These are phyloP conservation scores for Xylaria curta DNA, from an alignment of 495 filamentous ascomycete species.

Conservation along the genomic window DNA sequence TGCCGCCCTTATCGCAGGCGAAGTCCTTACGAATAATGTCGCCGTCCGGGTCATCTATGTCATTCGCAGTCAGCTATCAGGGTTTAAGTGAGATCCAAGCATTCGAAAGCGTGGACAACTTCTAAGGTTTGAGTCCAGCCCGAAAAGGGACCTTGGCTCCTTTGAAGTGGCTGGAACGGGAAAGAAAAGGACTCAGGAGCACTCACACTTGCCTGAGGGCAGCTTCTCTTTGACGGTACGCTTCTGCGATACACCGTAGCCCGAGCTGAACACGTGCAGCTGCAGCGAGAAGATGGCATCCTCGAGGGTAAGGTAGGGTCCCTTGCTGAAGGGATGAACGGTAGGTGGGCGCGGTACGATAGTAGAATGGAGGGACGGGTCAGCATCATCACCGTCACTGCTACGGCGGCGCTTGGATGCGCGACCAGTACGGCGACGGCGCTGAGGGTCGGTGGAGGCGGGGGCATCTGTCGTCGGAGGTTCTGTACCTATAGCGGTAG, in stretches of 20 bases:
- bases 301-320: conserved; percentile 52
- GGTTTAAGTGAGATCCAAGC: not conserved
- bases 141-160: not conserved
- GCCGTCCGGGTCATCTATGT: conserved; percentile 33
- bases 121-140: not conserved
- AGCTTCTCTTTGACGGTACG: conserved; percentile 42
- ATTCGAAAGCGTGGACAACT: not conserved
- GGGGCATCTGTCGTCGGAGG: not conserved
- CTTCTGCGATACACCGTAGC: conserved; percentile 42
- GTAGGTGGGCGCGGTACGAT: conserved; percentile 67
- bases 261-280: conserved; percentile 39
- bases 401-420: conserved; percentile 32
- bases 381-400: conserved; percentile 28
- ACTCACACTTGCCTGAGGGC: conserved; percentile 34
- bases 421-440: conserved; percentile 27
- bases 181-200: not conserved
- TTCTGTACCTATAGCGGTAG: not conserved
- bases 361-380: conserved; percentile 65
- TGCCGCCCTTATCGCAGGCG: conserved; percentile 39
- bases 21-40: conserved; percentile 40
- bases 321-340: conserved; percentile 73
- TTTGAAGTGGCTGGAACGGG: not conserved
- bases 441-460: conserved; percentile 1
- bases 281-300: conserved; percentile 40
- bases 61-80: not conserved